Evolutionary conservation across 257 asterid species (phyloP).

Genomic region (Nicotiana tomentosiformis): DNA sequence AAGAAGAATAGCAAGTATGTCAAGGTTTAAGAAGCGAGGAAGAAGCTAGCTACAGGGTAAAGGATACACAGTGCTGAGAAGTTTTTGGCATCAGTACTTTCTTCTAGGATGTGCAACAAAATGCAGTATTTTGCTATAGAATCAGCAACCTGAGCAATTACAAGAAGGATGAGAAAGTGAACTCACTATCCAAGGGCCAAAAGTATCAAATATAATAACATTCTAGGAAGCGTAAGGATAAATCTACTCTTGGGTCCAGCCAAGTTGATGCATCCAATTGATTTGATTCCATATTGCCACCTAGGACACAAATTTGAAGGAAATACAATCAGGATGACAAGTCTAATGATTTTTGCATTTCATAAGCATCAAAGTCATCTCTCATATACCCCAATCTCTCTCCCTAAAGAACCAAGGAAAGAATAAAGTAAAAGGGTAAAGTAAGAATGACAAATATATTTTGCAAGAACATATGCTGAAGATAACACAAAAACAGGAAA

Average conservation of each 20-base stretch:
- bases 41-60: background rate
- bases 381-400: background rate
- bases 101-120: constrained; percentile 74
- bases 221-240: constrained; percentile 6
- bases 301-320: constrained; percentile 29
- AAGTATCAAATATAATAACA: background rate
- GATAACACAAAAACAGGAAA: background rate
- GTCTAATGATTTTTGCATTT: background rate
- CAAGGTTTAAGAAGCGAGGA: background rate
- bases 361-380: background rate
- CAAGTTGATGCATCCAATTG: constrained; percentile 60
- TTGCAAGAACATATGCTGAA: constrained; percentile 1
- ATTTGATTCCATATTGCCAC: constrained; percentile 60
- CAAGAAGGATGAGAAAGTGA: background rate
- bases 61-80: constrained; percentile 95
- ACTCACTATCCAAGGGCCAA: background rate
- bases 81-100: constrained; percentile 64
- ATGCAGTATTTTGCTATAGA: constrained; percentile 67
- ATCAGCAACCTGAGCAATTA: constrained; percentile 61
- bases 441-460: background rate
- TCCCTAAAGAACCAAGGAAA: background rate
- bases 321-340: background rate
- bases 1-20: background rate
- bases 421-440: background rate
- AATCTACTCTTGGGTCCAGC: constrained; percentile 62